phyloP scores from a whole-genome alignment of 768 basidiomycete species.

The Termitomyces titanicus region DNA sequence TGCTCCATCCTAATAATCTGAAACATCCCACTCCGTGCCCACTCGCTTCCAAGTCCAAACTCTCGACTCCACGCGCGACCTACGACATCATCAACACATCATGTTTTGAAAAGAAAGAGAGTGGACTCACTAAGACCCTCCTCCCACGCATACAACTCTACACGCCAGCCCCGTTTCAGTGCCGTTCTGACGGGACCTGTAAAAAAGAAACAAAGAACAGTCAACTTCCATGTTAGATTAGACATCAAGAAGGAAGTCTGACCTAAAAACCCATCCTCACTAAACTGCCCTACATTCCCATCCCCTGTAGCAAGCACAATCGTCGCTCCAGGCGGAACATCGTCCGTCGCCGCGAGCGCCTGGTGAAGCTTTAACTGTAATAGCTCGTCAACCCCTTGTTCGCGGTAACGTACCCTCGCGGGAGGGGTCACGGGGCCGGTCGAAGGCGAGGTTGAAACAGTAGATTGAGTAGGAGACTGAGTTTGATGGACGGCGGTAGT shows the following conservation, averaged over 20 bases:
- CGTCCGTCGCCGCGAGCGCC: constrained; percentile 68
- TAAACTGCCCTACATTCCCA: constrained; percentile 89
- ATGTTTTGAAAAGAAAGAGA: neutral
- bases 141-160: constrained; percentile 95
- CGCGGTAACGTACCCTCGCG: constrained; percentile 62
- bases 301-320: constrained; percentile 94
- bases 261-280: constrained; percentile 76
- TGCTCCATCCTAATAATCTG: constrained; percentile 63
- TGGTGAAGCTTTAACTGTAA: constrained; percentile 92
- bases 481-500: neutral
- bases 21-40: constrained; percentile 31
- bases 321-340: constrained; percentile 62
- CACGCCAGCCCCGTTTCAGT: constrained; percentile 85
- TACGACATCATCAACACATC: neutral
- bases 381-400: constrained; percentile 95
- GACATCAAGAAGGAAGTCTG: neutral
- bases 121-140: constrained; percentile 61
- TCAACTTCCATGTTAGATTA: too few species aligned
- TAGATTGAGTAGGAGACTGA: too few species aligned
- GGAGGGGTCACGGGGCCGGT: neutral
- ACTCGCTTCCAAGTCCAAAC: constrained; percentile 54
- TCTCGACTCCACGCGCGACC: constrained; percentile 59
- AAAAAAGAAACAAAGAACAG: neutral
- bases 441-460: neutral
- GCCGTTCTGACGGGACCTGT: constrained; percentile 74